Evolutionary conservation across 129 eudicot genomes (phyloP).

Genomic region (Lactuca saligna): DNA sequence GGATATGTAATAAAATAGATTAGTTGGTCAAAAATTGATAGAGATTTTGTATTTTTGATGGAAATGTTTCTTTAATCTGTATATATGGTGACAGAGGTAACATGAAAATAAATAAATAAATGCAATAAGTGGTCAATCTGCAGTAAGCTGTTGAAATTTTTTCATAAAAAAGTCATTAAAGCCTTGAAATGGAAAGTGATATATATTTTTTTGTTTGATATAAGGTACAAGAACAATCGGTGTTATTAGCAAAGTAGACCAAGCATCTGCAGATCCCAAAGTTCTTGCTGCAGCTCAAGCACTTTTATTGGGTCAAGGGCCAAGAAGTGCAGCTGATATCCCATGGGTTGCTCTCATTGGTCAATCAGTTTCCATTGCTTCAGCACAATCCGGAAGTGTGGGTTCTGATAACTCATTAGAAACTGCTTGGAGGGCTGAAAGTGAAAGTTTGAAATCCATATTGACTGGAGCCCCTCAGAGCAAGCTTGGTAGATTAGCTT

Average conservation of each 20-base stretch:
- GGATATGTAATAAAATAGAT: too few relatives aligned
- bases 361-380: slow-evolving; percentile 91
- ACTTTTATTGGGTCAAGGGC: slow-evolving; percentile 90
- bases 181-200: neutral
- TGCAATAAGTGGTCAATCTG: neutral
- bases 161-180: too few relatives aligned
- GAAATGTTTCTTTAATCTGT: too few relatives aligned
- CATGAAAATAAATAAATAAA: too few relatives aligned
- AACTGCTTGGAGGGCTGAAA: slow-evolving; percentile 97
- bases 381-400: slow-evolving; percentile 82
- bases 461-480: slow-evolving; percentile 90
- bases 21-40: too few relatives aligned
- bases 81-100: too few relatives aligned
- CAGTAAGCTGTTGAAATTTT: neutral
- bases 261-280: slow-evolving; percentile 93
- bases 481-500: slow-evolving; percentile 95
- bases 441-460: slow-evolving; percentile 92
- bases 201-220: slow-evolving; percentile 3
- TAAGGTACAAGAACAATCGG: slow-evolving; percentile 97
- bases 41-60: too few relatives aligned
- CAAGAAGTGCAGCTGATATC: slow-evolving; percentile 86
- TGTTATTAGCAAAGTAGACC: slow-evolving; percentile 94
- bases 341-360: slow-evolving; percentile 99
- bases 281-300: slow-evolving; percentile 97
- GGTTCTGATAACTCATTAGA: slow-evolving; percentile 90